These are phyloP conservation scores for Colletotrichum paranaense DNA, from an alignment of 2,329 filamentous ascomycete genomes.

Conservation along the genomic window DNA sequence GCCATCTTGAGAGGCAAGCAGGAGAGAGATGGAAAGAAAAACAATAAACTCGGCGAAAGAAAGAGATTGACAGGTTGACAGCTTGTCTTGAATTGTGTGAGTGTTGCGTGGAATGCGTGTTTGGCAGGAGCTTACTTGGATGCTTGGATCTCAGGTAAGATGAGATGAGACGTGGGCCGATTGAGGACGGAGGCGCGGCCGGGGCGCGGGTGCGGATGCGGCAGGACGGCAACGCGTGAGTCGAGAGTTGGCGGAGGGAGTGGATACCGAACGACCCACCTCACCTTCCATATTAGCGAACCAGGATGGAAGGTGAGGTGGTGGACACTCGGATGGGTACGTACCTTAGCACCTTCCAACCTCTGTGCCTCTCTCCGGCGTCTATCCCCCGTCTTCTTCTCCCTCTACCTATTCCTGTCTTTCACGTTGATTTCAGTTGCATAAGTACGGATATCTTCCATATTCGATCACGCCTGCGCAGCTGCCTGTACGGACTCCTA, in stretches of 20 bases:
- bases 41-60: neutral
- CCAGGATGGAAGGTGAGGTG: neutral
- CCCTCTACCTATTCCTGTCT: neutral
- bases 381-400: neutral
- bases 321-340: neutral
- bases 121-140: neutral
- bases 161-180: neutral
- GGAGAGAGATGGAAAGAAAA: too few species aligned
- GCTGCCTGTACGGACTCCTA: neutral
- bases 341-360: neutral
- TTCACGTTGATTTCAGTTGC: neutral
- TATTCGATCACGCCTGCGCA: neutral
- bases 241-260: neutral
- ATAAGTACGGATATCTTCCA: too few species aligned
- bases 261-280: neutral
- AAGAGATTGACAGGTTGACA: neutral
- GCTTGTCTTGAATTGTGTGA: too few species aligned
- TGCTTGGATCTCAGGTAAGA: neutral
- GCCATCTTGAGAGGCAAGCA: slow-evolving; percentile 6
- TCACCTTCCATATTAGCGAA: too few species aligned
- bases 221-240: neutral
- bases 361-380: neutral
- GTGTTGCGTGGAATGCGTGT: neutral
- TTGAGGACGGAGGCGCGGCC: neutral
- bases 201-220: neutral